These are phyloP conservation scores for Vigna trinervia DNA, from an alignment of 306 rosid species.

Conservation along the genomic window DNA sequence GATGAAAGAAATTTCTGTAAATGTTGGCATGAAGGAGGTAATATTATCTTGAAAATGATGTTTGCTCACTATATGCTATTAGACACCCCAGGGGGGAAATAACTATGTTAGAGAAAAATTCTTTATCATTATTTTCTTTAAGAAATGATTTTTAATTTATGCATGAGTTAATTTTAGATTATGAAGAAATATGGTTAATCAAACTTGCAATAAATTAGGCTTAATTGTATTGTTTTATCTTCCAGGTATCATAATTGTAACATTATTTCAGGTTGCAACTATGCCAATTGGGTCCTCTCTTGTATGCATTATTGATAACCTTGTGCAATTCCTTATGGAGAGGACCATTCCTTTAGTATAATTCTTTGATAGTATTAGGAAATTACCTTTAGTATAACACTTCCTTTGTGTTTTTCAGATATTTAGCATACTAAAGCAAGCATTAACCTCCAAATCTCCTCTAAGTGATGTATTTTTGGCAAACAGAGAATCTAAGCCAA, in stretches of 20 bases:
- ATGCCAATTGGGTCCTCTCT: neutral
- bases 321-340: neutral
- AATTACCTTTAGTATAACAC: neutral
- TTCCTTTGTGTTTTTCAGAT: slow-evolving; percentile 14
- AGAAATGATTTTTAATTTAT: no score
- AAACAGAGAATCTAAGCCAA: neutral
- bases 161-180: no score
- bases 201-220: no score
- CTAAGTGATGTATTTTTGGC: slow-evolving; percentile 42
- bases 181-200: no score
- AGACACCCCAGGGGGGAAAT: no score
- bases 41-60: neutral
- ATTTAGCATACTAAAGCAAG: slow-evolving; percentile 29
- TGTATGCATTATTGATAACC: neutral
- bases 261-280: no score
- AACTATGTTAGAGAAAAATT: no score
- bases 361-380: neutral
- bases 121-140: no score
- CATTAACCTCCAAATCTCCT: slow-evolving; percentile 41
- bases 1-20: neutral
- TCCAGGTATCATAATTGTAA: no score
- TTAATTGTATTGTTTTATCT: no score
- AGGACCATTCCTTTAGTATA: neutral
- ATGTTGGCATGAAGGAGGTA: slow-evolving; percentile 34
- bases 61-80: no score